These are phyloP conservation scores for Epithele typhae DNA, from an alignment of 768 basidiomycete species.

Conservation along the genomic window DNA sequence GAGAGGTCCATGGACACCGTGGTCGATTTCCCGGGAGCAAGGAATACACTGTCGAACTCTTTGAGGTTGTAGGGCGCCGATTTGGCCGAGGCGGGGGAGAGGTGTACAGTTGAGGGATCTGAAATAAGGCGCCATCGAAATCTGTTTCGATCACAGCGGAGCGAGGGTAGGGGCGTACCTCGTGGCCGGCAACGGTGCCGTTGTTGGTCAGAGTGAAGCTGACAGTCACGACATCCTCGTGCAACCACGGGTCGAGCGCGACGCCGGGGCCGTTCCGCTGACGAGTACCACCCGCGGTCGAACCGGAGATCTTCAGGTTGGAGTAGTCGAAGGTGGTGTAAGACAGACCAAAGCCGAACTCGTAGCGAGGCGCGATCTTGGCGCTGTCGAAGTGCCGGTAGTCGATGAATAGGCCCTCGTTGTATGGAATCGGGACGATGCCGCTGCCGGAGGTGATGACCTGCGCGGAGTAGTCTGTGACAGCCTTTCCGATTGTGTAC, in stretches of 20 bases:
- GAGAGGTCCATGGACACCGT: conserved; percentile 45
- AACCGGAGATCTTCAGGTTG: conserved; percentile 40
- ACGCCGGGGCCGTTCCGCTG: conserved; percentile 12
- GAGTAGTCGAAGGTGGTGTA: conserved; percentile 80
- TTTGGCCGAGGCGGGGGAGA: conserved; percentile 41
- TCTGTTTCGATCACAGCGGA: too few species aligned
- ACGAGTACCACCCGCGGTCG: conserved; percentile 24
- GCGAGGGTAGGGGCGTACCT: conserved; percentile 9
- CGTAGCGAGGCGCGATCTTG: conserved; percentile 72
- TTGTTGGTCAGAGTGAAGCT: conserved; percentile 34
- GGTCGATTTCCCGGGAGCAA: conserved; percentile 39
- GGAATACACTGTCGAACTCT: conserved; percentile 32
- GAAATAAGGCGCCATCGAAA: too few species aligned
- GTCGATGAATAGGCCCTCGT: conserved; percentile 40
- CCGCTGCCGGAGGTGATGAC: conserved; percentile 25
- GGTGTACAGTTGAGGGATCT: conserved; percentile 73
- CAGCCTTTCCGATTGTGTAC: conserved; percentile 65
- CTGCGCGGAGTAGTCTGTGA: conserved; percentile 47
- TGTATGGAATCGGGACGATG: conserved; percentile 54
- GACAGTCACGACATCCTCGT: conserved; percentile 26
- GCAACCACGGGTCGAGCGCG: conserved; percentile 22
- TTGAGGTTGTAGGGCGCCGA: conserved; percentile 32
- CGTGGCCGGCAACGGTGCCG: conserved; percentile 29
- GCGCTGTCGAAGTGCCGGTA: conserved; percentile 40
- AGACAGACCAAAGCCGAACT: conserved; percentile 85